Conservation (phyloP, 352 stramenopile genomes). For the Phytophthora litchii region DNA sequence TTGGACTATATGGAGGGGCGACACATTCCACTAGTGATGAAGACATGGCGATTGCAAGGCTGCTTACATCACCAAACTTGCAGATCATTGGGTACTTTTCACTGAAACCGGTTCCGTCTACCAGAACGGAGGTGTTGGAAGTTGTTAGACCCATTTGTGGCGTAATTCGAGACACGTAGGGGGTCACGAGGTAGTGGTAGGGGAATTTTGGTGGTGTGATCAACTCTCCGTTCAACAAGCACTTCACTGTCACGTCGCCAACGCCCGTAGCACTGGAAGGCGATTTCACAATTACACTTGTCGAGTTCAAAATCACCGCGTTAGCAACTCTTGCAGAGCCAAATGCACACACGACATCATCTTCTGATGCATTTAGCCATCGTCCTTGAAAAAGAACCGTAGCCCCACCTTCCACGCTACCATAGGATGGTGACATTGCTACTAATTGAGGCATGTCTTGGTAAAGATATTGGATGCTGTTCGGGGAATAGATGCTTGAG, state of each 20-base stretch:
- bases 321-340: conserved; percentile 6
- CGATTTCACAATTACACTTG: conserved; percentile 9
- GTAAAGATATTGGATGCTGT: conserved; percentile 28
- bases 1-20: conserved; percentile 20
- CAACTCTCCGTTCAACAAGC: conserved; percentile 27
- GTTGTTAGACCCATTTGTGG: conserved; percentile 32
- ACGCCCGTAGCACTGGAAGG: conserved; percentile 18
- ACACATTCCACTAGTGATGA: conserved; percentile 32
- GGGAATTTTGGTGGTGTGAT: conserved; percentile 18
- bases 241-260: conserved; percentile 26
- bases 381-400: conserved; percentile 23
- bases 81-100: conserved; percentile 32
- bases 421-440: conserved; percentile 29
- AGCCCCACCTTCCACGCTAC: conserved; percentile 35
- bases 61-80: conserved; percentile 32
- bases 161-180: conserved; percentile 13
- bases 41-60: conserved; percentile 25
- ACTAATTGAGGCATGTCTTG: conserved; percentile 27
- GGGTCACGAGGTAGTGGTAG: conserved; percentile 39
- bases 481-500: conserved; percentile 25
- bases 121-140: conserved; percentile 22
- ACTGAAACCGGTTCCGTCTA: conserved; percentile 45
- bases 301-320: conserved; percentile 27
- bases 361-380: conserved; percentile 30
- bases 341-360: conserved; percentile 40